Evolutionary conservation across 129 eudicot genomes (phyloP).

Genomic region (Centella asiatica): DNA sequence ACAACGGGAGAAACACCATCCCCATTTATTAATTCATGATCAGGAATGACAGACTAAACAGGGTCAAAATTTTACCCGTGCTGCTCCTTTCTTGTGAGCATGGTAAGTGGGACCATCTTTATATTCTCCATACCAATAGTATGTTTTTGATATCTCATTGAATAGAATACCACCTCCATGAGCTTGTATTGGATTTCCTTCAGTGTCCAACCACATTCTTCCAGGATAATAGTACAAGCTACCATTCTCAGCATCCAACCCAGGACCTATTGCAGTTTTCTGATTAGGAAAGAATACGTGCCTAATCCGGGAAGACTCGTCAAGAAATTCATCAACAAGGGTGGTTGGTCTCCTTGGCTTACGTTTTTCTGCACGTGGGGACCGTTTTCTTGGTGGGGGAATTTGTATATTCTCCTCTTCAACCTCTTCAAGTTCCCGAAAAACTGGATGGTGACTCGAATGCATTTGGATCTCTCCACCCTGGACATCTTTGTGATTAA

Average conservation of each 20-base stretch:
- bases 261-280: constrained; percentile 63
- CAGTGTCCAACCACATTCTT: constrained; percentile 94
- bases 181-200: constrained; percentile 95
- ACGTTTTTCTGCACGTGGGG: constrained; percentile 91
- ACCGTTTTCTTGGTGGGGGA: constrained; percentile 88
- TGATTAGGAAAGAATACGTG: constrained; percentile 66
- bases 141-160: constrained; percentile 53
- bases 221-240: constrained; percentile 81
- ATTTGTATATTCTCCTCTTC: constrained; percentile 79
- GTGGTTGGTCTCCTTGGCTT: constrained; percentile 60
- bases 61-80: constrained; percentile 58
- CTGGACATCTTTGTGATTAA: constrained; percentile 31
- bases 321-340: constrained; percentile 84
- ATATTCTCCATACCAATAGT: constrained; percentile 95
- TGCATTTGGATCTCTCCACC: constrained; percentile 23
- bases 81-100: constrained; percentile 85
- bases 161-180: constrained; percentile 95
- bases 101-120: constrained; percentile 95
- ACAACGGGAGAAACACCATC: not conserved
- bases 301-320: constrained; percentile 84
- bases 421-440: constrained; percentile 68
- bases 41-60: not conserved
- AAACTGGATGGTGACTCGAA: constrained; percentile 30
- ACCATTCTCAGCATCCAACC: constrained; percentile 46
- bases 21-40: not conserved